Percentiles rank a stretch among this genome's conserved stretches.
phyloP scores from a whole-genome alignment of 345 rosid genomes.

The Bruguiera parviflora region DNA sequence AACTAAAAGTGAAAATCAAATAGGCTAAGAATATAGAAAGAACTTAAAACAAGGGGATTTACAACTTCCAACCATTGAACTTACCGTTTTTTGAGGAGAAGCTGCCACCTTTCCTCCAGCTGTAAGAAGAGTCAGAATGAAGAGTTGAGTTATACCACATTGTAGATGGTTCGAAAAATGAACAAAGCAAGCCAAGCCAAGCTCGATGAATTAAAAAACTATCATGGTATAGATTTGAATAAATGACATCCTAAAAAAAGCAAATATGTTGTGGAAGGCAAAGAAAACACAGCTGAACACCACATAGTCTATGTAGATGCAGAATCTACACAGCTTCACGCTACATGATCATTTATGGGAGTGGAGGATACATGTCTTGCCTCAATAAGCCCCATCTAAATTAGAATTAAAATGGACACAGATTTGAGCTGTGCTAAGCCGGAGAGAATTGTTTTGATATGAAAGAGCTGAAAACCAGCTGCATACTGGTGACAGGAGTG shows the following conservation, averaged over 20 bases:
- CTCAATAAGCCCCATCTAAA: neutral
- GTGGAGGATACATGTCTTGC: neutral
- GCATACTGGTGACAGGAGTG: neutral
- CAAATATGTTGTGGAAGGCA: neutral
- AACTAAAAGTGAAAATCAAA: constrained; percentile 34
- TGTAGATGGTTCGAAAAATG: neutral
- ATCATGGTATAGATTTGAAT: neutral
- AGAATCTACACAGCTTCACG: neutral
- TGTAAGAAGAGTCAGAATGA: constrained; percentile 19
- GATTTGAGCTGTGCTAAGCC: neutral
- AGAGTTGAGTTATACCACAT: too few species aligned
- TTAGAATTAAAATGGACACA: neutral
- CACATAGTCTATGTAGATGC: neutral
- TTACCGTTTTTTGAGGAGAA: constrained; percentile 51
- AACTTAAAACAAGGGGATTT: constrained; percentile 2
- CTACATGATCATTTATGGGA: too few species aligned
- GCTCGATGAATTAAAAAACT: too few species aligned
- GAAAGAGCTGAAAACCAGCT: neutral
- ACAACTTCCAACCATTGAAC: constrained; percentile 16
- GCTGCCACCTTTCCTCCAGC: constrained; percentile 40
- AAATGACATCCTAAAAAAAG: neutral
- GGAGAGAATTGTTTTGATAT: neutral
- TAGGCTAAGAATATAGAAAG: neutral
- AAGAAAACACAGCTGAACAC: neutral
- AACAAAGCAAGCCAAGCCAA: too few species aligned